phyloP scores from a whole-genome alignment of 2,329 filamentous ascomycete genomes.

The Elsinoe ampelina region DNA sequence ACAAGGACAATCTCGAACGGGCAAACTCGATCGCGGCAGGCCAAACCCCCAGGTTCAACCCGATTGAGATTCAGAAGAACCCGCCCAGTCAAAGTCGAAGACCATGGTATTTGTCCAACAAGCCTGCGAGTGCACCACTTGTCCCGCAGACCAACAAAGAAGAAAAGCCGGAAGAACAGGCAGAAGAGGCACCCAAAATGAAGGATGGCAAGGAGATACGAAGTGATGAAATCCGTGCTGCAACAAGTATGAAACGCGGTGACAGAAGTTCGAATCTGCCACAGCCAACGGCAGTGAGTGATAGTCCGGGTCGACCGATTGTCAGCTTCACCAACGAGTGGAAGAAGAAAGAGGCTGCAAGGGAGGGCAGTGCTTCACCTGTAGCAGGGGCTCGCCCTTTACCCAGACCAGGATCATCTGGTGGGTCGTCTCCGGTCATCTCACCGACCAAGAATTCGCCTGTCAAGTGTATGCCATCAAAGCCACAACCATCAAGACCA shows the following conservation, averaged over 20 bases:
- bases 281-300: conserved; percentile 81
- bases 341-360: conserved; percentile 65
- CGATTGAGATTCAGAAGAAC: conserved; percentile 73
- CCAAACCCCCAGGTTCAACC: conserved; percentile 30
- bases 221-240: conserved; percentile 76
- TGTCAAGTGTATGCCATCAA: neutral
- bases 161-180: conserved; percentile 32
- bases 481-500: neutral
- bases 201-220: conserved; percentile 78
- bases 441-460: neutral
- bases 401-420: neutral
- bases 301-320: conserved; percentile 82
- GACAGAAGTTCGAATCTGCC: conserved; percentile 82
- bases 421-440: neutral
- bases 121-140: conserved; percentile 20
- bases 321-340: conserved; percentile 90
- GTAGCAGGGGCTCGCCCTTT: neutral
- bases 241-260: conserved; percentile 79
- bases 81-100: conserved; percentile 75
- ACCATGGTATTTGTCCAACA: conserved; percentile 66
- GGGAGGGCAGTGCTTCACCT: conserved; percentile 41
- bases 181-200: conserved; percentile 37
- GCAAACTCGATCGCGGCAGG: conserved; percentile 20
- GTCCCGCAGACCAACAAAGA: conserved; percentile 26
- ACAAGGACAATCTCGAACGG: conserved; percentile 13